phyloP scores from a whole-genome alignment of 2,329 filamentous ascomycete genomes.

The Exophiala aquamarina region DNA sequence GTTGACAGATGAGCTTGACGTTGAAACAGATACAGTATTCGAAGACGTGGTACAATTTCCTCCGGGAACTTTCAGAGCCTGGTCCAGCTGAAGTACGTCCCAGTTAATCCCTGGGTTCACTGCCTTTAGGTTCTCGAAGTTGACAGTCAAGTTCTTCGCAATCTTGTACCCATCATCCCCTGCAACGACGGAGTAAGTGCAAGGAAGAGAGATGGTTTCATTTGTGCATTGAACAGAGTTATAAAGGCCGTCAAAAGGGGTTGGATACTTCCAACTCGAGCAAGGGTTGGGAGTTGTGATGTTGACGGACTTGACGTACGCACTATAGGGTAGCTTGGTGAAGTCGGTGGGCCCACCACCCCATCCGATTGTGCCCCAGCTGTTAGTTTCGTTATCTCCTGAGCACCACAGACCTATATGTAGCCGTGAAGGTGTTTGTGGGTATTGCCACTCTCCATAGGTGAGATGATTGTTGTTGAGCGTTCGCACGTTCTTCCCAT shows the following conservation, averaged over 20 bases:
- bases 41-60: slow-evolving; percentile 15
- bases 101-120: slow-evolving; percentile 25
- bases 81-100: slow-evolving; percentile 21
- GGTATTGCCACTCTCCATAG: slow-evolving; percentile 70
- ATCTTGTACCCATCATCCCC: slow-evolving; percentile 26
- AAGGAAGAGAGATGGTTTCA: slow-evolving; percentile 23
- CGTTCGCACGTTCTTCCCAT: slow-evolving; percentile 73
- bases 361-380: slow-evolving; percentile 80
- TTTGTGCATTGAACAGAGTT: slow-evolving; percentile 64
- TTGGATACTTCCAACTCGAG: slow-evolving; percentile 72
- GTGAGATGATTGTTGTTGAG: slow-evolving; percentile 63
- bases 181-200: slow-evolving; percentile 23
- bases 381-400: slow-evolving; percentile 71
- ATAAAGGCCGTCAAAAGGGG: slow-evolving; percentile 75
- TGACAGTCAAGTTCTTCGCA: slow-evolving; percentile 19
- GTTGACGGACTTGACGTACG: slow-evolving; percentile 66
- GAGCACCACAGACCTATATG: slow-evolving; percentile 96
- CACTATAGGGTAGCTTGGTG: slow-evolving; percentile 64
- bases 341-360: slow-evolving; percentile 71
- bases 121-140: slow-evolving; percentile 16
- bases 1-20: not conserved
- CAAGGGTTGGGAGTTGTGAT: slow-evolving; percentile 85
- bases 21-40: slow-evolving; percentile 6
- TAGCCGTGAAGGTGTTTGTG: slow-evolving; percentile 86
- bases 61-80: slow-evolving; percentile 21